Conservation (phyloP, 805 yeast genomes). For the Candida sakaeoensis region DNA sequence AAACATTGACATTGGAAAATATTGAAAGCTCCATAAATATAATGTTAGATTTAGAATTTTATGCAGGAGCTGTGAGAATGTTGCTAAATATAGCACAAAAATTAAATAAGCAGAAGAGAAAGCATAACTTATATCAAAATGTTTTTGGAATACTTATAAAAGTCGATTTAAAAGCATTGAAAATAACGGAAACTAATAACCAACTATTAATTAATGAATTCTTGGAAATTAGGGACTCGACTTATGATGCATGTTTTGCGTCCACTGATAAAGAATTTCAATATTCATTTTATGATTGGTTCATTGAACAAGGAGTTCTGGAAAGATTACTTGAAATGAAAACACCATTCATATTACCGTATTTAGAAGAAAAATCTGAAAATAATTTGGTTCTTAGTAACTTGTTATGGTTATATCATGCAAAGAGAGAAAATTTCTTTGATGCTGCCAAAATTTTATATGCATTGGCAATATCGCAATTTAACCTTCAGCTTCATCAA, state of each 20-base stretch:
- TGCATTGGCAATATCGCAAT: constrained; percentile 69
- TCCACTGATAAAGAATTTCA: constrained; percentile 85
- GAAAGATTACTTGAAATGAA: constrained; percentile 75
- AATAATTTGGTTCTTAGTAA: constrained; percentile 73
- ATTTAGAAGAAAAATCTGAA: constrained; percentile 63
- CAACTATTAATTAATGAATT: constrained; percentile 46
- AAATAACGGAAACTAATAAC: constrained; percentile 31
- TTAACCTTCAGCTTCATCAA: constrained; percentile 61
- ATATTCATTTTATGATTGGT: constrained; percentile 90
- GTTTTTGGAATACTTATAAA: constrained; percentile 72
- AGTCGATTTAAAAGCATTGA: constrained; percentile 62
- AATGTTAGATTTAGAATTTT: constrained; percentile 73
- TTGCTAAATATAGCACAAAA: constrained; percentile 72
- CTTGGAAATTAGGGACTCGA: constrained; percentile 59
- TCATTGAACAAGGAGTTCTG: constrained; percentile 70
- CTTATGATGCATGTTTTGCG: constrained; percentile 70
- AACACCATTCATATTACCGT: constrained; percentile 76
- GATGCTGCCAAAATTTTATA: constrained; percentile 80
- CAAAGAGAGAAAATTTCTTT: constrained; percentile 72
- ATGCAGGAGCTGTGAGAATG: constrained; percentile 82
- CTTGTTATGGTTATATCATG: constrained; percentile 83
- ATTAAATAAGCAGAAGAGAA: constrained; percentile 17
- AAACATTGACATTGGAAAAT: constrained; percentile 71
- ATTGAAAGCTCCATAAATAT: constrained; percentile 76
- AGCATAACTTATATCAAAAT: constrained; percentile 54